Conservation (phyloP, 495 filamentous ascomycete species). For the Penicillium paradoxum region DNA sequence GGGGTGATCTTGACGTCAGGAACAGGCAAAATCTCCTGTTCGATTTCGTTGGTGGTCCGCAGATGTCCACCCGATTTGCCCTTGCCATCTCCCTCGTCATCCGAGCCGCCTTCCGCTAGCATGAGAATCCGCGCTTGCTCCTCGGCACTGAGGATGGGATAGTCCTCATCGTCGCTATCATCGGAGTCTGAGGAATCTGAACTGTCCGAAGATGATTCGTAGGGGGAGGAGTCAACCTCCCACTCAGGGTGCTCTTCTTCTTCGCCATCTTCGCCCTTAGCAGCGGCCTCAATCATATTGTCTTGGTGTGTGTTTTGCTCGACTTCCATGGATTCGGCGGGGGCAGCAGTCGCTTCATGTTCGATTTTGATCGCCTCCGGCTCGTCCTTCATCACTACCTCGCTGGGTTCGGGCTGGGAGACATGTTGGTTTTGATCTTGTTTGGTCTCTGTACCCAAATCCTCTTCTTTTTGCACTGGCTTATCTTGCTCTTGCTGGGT, state of each 20-base stretch:
- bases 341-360: neutral
- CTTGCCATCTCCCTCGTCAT: conserved; percentile 62
- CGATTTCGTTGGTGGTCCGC: conserved; percentile 68
- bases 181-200: conserved; percentile 51
- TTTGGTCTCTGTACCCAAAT: neutral
- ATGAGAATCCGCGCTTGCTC: conserved; percentile 78
- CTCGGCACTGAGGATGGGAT: conserved; percentile 66
- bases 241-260: conserved; percentile 67
- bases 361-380: neutral
- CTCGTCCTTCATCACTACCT: conserved; percentile 5
- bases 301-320: conserved; percentile 13
- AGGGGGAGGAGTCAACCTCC: conserved; percentile 61
- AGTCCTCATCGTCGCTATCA: conserved; percentile 65
- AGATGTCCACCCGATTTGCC: conserved; percentile 44
- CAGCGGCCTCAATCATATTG: conserved; percentile 3
- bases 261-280: conserved; percentile 32
- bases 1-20: conserved; percentile 68
- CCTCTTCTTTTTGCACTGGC: neutral
- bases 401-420: neutral
- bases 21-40: conserved; percentile 62
- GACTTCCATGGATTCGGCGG: conserved; percentile 34
- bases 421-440: neutral
- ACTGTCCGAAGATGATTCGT: conserved; percentile 51
- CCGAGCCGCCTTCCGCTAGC: conserved; percentile 63
- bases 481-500: conserved; percentile 3